Conservation (phyloP, 2,329 filamentous ascomycete species). For the Xylariaceae sp. region DNA sequence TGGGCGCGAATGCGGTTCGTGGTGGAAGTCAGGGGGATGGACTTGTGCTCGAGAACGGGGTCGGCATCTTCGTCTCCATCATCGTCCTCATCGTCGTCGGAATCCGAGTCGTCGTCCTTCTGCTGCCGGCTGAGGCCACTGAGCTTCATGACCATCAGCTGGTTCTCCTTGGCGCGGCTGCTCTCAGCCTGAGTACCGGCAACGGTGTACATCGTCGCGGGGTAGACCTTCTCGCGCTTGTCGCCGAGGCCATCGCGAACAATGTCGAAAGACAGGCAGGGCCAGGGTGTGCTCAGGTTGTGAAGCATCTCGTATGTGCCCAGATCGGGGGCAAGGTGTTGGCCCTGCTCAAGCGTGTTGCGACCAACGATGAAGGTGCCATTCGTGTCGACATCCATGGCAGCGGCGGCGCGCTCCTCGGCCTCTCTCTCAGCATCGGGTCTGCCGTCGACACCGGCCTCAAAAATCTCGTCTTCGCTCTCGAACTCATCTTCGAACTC, state of each 20-base stretch:
- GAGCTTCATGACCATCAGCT: slow-evolving; percentile 93
- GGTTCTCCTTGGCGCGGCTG: slow-evolving; percentile 73
- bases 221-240: slow-evolving; percentile 78
- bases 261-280: slow-evolving; percentile 93
- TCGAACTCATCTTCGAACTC: slow-evolving; percentile 92
- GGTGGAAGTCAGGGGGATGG: slow-evolving; percentile 77
- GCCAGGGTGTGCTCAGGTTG: slow-evolving; percentile 89
- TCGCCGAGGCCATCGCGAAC: slow-evolving; percentile 81
- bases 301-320: slow-evolving; percentile 99
- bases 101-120: slow-evolving; percentile 60
- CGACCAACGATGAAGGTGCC: slow-evolving; percentile 94
- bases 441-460: slow-evolving; percentile 87
- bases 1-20: slow-evolving; percentile 91
- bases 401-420: slow-evolving; percentile 69
- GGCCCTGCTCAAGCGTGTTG: slow-evolving; percentile 83
- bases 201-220: slow-evolving; percentile 90
- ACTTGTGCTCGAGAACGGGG: slow-evolving; percentile 87
- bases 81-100: slow-evolving; percentile 57
- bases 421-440: slow-evolving; percentile 90
- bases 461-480: slow-evolving; percentile 82
- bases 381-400: slow-evolving; percentile 80
- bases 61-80: slow-evolving; percentile 76
- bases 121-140: slow-evolving; percentile 88
- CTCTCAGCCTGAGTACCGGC: slow-evolving; percentile 87
- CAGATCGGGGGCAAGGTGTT: slow-evolving; percentile 84